Conservation (phyloP, 2,329 filamentous ascomycete species). For the Verticillium nonalfalfae region DNA sequence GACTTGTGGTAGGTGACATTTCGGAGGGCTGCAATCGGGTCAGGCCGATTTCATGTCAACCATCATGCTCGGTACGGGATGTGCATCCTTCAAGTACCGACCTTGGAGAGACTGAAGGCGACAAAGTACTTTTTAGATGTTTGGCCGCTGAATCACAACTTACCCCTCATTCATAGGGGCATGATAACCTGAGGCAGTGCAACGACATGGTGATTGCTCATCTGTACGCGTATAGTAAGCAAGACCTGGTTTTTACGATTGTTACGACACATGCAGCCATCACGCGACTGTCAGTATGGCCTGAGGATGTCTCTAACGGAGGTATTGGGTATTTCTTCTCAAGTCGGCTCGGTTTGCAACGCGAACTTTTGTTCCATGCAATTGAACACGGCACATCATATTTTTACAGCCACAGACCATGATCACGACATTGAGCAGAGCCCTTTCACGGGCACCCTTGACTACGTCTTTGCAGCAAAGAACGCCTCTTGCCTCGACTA, state of each 20-base stretch:
- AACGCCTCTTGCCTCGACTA: not conserved
- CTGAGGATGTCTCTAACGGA: not conserved
- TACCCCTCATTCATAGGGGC: no score
- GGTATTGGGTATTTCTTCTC: not conserved
- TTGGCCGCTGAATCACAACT: not conserved
- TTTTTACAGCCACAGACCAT: not conserved
- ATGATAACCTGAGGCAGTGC: not conserved
- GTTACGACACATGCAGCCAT: not conserved
- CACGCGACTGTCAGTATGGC: not conserved
- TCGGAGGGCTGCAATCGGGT: no score
- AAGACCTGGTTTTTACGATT: not conserved
- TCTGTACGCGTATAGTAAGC: not conserved
- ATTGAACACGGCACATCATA: not conserved
- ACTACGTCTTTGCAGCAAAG: not conserved
- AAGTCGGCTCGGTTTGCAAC: no score
- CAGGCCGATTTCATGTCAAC: no score
- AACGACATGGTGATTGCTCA: no score
- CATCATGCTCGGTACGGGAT: no score
- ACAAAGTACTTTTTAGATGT: no score
- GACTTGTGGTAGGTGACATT: no score
- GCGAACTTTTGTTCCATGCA: not conserved
- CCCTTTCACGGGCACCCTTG: not conserved
- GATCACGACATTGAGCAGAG: not conserved
- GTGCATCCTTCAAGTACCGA: no score
- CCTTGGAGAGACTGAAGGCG: no score